phyloP scores from a whole-genome alignment of 352 stramenopile species.

The Halophytophthora polymorphica region DNA sequence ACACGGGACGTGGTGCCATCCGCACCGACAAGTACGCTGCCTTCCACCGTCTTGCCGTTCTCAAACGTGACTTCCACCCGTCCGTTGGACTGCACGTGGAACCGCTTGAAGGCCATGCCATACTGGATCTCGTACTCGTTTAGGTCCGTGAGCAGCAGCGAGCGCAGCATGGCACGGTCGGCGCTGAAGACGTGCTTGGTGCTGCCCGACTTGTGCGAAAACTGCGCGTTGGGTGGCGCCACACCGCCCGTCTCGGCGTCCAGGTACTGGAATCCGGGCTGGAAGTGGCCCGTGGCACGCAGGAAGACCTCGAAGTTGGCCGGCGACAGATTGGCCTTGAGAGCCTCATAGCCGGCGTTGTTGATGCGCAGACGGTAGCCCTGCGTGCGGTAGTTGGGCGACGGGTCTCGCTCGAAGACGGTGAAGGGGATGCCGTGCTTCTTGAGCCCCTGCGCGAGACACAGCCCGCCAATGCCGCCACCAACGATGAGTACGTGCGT shows the following conservation, averaged over 20 bases:
- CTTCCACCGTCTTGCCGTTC: conserved; percentile 41
- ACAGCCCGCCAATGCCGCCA: conserved; percentile 54
- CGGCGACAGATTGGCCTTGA: conserved; percentile 41
- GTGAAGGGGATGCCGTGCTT: conserved; percentile 65
- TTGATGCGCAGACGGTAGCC: conserved; percentile 67
- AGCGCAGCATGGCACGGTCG: conserved; percentile 43
- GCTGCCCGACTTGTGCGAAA: conserved; percentile 23
- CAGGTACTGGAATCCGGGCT: conserved; percentile 46
- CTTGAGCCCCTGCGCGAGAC: conserved; percentile 55
- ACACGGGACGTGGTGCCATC: conserved; percentile 63
- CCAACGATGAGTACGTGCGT: conserved; percentile 49
- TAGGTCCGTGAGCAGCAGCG: conserved; percentile 45
- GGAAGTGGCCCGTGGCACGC: conserved; percentile 46
- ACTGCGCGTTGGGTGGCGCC: conserved; percentile 17
- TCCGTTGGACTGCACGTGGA: conserved; percentile 37
- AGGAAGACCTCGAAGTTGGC: conserved; percentile 62
- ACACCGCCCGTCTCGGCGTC: conserved; percentile 32
- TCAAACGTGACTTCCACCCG: conserved; percentile 53
- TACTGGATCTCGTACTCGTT: conserved; percentile 49
- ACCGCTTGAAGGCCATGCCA: conserved; percentile 57
- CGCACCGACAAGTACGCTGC: conserved; percentile 46
- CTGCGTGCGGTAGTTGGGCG: conserved; percentile 58
- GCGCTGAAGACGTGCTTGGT: conserved; percentile 41
- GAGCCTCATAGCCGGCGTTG: conserved; percentile 48
- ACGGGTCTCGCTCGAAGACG: conserved; percentile 60